Evolutionary conservation across 1,139 yeast species (phyloP), one percentile per base, ranked within the genome.

Genomic region (Geotrichum citri-aurantii): DNA sequence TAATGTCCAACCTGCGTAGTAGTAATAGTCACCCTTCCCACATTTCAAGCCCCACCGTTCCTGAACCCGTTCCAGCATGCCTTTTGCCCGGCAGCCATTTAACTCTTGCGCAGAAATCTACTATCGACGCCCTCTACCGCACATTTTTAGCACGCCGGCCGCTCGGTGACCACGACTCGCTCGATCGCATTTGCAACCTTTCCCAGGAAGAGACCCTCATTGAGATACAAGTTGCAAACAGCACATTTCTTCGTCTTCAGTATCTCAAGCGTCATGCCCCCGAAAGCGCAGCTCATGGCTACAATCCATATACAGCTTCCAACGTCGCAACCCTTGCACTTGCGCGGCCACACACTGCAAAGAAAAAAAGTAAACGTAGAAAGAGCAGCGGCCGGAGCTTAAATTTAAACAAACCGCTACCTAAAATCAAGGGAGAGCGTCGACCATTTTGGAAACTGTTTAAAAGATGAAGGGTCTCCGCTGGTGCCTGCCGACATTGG

Each of bases 101-200:
- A 19, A 37, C 44, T n/a, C 19, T 37, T n/a, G 44, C 44, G 17
- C 44, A 37, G 19, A 37, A n/a, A 19, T 6, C 44, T n/a, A 37
- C 44, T n/a, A 19, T 37, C 17, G 44, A 37, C 10, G 14, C 44
- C 7, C 44, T 37, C 23, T n/a, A n/a, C 7, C 19, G 17, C n/a
- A 37, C 17, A 1, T 37, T 37, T n/a, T 1, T 37, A n/a, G 44
- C 19, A 3, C 44, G 44, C 19, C 44, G n/a, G 12, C 44, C 44
- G 17, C 44, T 37, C 21, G 44, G 44, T 1, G 17, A 23, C 26
- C 55, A 46, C 50, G 55, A 52, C 50, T 52, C 55, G 10, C 55
- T 52, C 50, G 50, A 52, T 50, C 42, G 55, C 21, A 52, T 52
- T 11, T 31, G 48, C 46, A 26, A 44, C 4, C 33, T 52, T 40